Conservation (phyloP, 2,329 filamentous ascomycete species). For the Xenoacremonium recifei region DNA sequence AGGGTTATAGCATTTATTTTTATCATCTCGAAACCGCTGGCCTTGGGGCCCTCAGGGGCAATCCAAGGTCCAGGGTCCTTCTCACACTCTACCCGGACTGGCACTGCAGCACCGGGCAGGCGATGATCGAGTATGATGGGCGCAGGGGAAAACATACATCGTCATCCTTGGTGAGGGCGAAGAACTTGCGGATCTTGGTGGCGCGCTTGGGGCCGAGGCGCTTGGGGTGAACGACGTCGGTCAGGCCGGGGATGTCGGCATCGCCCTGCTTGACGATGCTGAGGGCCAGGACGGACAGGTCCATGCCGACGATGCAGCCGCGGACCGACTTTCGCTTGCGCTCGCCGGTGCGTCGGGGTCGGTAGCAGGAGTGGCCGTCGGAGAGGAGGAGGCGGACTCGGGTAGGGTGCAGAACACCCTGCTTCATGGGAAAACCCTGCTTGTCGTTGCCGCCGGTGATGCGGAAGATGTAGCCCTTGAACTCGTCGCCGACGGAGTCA, state of each 20-base stretch:
- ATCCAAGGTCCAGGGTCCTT: conserved; percentile 31
- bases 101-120: conserved; percentile 61
- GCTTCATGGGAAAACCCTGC: conserved; percentile 99
- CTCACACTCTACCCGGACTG: conserved; percentile 62
- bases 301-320: conserved; percentile 96
- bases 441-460: conserved; percentile 99
- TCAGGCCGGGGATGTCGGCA: conserved; percentile 87
- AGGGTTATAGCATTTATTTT: conserved; percentile 12
- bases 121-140: conserved; percentile 61
- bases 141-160: conserved; percentile 79
- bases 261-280: conserved; percentile 98
- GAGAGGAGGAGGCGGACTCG: conserved; percentile 96
- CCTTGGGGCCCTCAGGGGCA: conserved; percentile 5
- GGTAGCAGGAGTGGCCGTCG: conserved; percentile 99
- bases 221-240: conserved; percentile 98
- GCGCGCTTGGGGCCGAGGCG: conserved; percentile 98
- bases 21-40: conserved; percentile 23
- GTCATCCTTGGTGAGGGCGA: conserved; percentile 99
- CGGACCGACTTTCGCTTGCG: conserved; percentile 99
- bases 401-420: conserved; percentile 98
- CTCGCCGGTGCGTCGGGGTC: conserved; percentile 94
- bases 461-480: conserved; percentile 99
- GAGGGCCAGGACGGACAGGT: conserved; percentile 92
- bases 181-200: conserved; percentile 99
- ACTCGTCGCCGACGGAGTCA: conserved; percentile 96